phyloP scores from a whole-genome alignment of 345 rosid genomes.

The Heritiera littoralis region DNA sequence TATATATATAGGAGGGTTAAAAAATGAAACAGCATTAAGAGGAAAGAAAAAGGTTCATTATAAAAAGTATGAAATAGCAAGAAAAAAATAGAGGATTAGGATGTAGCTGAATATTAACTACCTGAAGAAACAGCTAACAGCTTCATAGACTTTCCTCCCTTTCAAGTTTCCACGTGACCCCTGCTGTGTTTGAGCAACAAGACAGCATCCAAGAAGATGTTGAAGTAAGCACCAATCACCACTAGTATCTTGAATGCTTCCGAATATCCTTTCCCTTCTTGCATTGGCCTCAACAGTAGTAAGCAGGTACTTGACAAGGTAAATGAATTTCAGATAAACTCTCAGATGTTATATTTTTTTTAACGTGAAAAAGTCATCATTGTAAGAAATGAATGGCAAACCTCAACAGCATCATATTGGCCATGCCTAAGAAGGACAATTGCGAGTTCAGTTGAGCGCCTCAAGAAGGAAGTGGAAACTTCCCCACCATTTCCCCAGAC shows the following conservation, averaged over 20 bases:
- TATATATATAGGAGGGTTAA: background rate
- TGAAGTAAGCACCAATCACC: slow-evolving; percentile 89
- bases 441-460: slow-evolving; percentile 76
- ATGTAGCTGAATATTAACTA: slow-evolving; percentile 22
- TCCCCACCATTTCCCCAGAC: slow-evolving; percentile 70
- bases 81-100: background rate
- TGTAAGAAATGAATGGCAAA: slow-evolving; percentile 27
- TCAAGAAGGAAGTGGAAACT: slow-evolving; percentile 62
- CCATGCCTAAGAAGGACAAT: slow-evolving; percentile 71
- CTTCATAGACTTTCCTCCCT: slow-evolving; percentile 76
- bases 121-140: slow-evolving; percentile 92
- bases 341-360: background rate
- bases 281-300: slow-evolving; percentile 66
- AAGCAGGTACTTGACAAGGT: slow-evolving; percentile 54
- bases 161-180: slow-evolving; percentile 54
- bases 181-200: slow-evolving; percentile 76
- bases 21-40: background rate
- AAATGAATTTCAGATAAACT: slow-evolving; percentile 29
- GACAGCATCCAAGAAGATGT: slow-evolving; percentile 90
- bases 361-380: background rate
- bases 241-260: slow-evolving; percentile 63
- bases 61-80: background rate
- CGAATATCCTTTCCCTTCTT: slow-evolving; percentile 63
- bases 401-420: slow-evolving; percentile 91
- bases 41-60: background rate